Percentiles rank a stretch among this genome's conserved stretches.
phyloP scores from a whole-genome alignment of 345 rosid species.

The Corymbia maculata region DNA sequence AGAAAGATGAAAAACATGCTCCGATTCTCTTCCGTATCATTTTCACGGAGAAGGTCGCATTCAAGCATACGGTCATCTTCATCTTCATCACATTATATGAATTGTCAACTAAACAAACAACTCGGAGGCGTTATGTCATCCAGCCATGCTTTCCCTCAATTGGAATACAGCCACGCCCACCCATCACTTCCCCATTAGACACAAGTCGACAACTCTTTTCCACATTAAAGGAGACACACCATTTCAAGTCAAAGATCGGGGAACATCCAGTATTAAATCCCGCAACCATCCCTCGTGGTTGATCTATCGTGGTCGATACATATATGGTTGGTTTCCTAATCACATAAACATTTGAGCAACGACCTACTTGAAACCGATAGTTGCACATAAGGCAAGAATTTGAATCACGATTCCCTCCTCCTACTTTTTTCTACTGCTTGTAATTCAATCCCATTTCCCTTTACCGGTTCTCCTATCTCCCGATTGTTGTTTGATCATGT shows the following conservation, averaged over 20 bases:
- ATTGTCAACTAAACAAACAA: neutral
- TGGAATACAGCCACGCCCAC: neutral
- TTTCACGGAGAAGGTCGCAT: neutral
- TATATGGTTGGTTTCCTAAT: neutral
- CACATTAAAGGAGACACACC: neutral
- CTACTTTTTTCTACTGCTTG: too few relatives aligned
- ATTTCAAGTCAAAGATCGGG: neutral
- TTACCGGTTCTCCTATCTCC: neutral
- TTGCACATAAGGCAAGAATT: neutral
- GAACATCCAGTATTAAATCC: neutral
- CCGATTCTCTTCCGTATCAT: neutral
- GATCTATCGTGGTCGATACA: neutral
- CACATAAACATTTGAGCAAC: accelerated
- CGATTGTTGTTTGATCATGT: neutral
- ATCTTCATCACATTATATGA: neutral
- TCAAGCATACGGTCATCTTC: neutral
- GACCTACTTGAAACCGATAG: neutral
- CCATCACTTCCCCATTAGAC: neutral
- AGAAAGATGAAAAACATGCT: neutral
- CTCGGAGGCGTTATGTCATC: neutral
- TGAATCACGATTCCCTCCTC: neutral
- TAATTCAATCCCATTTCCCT: neutral
- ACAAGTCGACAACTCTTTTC: neutral
- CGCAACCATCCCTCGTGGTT: neutral
- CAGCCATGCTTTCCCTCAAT: neutral